A percentile compares a stretch with the other conserved stretches of the same genome.
Evolutionary conservation across 176 grass and related monocot genomes (phyloP).

Genomic region (Hordeum vulgare): DNA sequence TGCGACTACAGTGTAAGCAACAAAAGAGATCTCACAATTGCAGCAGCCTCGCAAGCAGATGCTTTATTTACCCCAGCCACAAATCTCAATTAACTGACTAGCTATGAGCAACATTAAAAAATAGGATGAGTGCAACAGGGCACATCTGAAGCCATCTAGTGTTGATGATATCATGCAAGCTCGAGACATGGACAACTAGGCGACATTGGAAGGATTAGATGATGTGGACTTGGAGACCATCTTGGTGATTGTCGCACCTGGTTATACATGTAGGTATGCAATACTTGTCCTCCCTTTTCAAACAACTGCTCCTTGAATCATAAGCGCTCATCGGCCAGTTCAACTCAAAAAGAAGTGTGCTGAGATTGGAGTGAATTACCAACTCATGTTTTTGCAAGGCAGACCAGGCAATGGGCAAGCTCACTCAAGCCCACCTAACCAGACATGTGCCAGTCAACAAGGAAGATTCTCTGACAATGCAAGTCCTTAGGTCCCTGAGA

Average conservation of each 20-base stretch:
- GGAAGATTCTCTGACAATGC: background rate
- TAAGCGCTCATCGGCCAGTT: background rate
- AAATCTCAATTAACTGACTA: background rate
- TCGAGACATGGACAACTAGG: background rate
- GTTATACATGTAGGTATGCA: background rate
- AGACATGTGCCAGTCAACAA: background rate
- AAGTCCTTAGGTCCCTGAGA: background rate
- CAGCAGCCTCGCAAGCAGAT: background rate
- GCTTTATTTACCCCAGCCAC: background rate
- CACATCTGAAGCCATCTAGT: background rate
- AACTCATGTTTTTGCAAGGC: background rate
- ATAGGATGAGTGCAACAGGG: background rate
- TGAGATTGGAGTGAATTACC: background rate
- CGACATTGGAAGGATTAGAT: conserved; percentile 5
- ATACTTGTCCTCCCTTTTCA: background rate
- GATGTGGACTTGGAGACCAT: background rate
- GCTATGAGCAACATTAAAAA: background rate
- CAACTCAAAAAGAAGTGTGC: background rate
- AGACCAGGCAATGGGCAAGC: background rate
- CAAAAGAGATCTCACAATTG: background rate
- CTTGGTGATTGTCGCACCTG: background rate
- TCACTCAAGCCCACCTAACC: background rate
- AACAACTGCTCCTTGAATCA: background rate
- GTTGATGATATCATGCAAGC: background rate
- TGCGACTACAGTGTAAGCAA: background rate